Conservation (phyloP, 352 stramenopile genomes). For the Ophiocytium majus region DNA sequence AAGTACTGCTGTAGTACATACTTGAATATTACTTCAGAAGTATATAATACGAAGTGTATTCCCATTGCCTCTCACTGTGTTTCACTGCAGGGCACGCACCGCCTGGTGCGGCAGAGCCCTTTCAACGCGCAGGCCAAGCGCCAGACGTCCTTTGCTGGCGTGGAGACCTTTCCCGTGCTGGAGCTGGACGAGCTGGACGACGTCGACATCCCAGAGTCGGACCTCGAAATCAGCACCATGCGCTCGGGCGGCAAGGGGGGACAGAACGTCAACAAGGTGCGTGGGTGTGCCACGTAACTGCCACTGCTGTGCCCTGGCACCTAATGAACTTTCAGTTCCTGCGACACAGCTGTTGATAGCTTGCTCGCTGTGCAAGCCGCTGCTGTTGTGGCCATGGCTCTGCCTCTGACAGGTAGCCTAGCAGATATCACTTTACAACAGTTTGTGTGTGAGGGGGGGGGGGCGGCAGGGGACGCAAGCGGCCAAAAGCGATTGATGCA, state of each 20-base stretch:
- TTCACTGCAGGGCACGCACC: constrained; percentile 82
- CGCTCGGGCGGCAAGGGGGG: constrained; percentile 83
- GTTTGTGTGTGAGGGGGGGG: no score
- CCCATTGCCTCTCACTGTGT: no score
- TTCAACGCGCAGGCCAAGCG: constrained; percentile 90
- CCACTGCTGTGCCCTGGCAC: no score
- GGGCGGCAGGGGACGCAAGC: no score
- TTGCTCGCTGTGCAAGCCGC: no score
- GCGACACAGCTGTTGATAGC: no score
- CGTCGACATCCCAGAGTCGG: constrained; percentile 66
- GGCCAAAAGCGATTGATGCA: no score
- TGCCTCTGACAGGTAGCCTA: no score
- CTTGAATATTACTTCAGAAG: neutral
- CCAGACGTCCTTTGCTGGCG: constrained; percentile 89
- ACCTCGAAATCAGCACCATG: constrained; percentile 90
- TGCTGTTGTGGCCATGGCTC: no score
- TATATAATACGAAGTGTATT: no score
- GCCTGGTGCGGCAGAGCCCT: constrained; percentile 86
- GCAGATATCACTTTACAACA: no score
- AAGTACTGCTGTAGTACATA: constrained; percentile 9
- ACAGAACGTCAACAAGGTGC: constrained; percentile 94
- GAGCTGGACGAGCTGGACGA: constrained; percentile 55
- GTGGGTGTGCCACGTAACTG: neutral
- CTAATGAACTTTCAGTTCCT: no score
- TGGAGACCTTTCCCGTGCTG: constrained; percentile 72